These are phyloP conservation scores for Flaveria trinervia DNA, from an alignment of 129 eudicot species.

Conservation along the genomic window DNA sequence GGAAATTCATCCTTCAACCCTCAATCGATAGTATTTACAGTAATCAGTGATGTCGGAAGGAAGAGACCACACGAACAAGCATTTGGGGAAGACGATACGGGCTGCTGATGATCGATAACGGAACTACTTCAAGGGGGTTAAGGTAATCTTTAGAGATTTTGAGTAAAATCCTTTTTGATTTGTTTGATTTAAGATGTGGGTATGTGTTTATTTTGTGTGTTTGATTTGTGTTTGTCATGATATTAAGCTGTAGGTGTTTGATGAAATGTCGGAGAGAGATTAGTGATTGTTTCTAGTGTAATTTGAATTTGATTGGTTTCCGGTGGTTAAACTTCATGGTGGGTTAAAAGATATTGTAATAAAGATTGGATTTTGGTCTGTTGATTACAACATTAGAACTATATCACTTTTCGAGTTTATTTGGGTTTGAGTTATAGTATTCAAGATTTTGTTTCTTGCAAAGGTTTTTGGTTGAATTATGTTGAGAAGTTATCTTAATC, in stretches of 20 bases:
- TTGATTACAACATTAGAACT: too few relatives aligned
- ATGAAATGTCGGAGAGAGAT: too few relatives aligned
- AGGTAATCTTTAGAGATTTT: slow-evolving; percentile 23
- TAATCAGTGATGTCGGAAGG: slow-evolving; percentile 21
- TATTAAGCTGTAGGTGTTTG: neutral
- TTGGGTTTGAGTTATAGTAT: too few relatives aligned
- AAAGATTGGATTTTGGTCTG: too few relatives aligned
- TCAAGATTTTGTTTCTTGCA: too few relatives aligned
- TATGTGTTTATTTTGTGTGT: neutral
- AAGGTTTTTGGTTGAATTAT: too few relatives aligned
- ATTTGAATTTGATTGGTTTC: too few relatives aligned
- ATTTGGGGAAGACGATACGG: slow-evolving; percentile 20
- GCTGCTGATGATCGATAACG: slow-evolving; percentile 27
- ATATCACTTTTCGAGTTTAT: too few relatives aligned
- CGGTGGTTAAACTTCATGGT: neutral
- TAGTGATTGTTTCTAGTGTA: too few relatives aligned
- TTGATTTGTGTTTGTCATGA: slow-evolving; percentile 5
- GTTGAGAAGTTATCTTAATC: neutral
- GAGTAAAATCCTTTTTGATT: neutral
- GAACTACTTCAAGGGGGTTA: slow-evolving; percentile 1
- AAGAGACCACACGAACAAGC: slow-evolving; percentile 18
- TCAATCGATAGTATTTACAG: neutral
- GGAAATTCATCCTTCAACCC: slow-evolving; percentile 8
- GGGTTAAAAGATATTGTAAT: neutral
- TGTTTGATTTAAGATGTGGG: neutral